Conservation (phyloP, 1,284 basidiomycete genomes). For the Omphalotus olearius region DNA sequence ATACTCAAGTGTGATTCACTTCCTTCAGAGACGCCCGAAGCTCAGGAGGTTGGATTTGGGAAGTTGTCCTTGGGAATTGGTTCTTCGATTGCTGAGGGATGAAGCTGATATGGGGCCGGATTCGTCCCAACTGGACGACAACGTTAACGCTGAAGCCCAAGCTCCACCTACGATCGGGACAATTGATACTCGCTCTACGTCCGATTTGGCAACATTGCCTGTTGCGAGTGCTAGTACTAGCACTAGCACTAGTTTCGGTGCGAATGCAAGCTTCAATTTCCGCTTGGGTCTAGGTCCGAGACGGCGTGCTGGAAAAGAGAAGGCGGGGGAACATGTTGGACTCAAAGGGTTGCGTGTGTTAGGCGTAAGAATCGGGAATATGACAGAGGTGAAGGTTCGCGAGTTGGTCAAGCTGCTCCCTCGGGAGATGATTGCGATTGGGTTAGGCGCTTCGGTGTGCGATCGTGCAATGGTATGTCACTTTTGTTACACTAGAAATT, state of each 20-base stretch:
- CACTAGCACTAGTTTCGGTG: slow-evolving; percentile 6
- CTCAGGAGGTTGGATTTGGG: slow-evolving; percentile 56
- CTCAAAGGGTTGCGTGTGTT: slow-evolving; percentile 43
- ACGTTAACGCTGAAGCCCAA: no score
- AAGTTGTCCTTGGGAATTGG: slow-evolving; percentile 59
- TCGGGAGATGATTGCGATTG: slow-evolving; percentile 46
- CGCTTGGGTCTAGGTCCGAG: neutral
- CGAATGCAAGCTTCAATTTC: slow-evolving; percentile 3
- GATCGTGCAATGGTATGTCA: slow-evolving; percentile 43
- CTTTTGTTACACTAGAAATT: neutral
- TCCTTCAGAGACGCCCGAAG: slow-evolving; percentile 42
- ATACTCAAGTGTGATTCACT: slow-evolving; percentile 50
- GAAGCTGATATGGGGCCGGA: neutral
- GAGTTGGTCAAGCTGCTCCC: slow-evolving; percentile 43
- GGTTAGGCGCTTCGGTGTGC: slow-evolving; percentile 44
- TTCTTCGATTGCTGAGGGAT: slow-evolving; percentile 35
- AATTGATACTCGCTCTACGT: neutral
- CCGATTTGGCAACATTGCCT: no score
- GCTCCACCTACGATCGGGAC: no score
- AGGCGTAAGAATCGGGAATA: slow-evolving; percentile 48
- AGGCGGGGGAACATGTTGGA: neutral
- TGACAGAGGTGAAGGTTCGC: slow-evolving; percentile 33
- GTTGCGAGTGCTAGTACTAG: neutral
- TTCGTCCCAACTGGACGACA: no score
- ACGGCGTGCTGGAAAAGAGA: neutral